Conservation (phyloP, 176 grass and related monocot genomes). For the Carex scoparia region DNA sequence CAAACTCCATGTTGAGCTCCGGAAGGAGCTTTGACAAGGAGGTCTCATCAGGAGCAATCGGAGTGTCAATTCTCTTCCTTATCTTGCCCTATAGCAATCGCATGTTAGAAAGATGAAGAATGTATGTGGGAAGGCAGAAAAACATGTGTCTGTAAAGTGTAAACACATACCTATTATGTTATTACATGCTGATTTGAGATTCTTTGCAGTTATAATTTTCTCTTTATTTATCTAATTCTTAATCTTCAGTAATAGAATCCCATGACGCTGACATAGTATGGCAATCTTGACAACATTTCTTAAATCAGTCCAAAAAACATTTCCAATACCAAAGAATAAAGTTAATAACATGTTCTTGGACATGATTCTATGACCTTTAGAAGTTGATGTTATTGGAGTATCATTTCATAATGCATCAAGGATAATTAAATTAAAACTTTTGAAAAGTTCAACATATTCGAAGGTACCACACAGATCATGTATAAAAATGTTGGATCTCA, state of each 20-base stretch:
- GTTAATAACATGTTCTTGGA: neutral
- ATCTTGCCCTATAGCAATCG: constrained; percentile 65
- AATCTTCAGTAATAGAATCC: neutral
- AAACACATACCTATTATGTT: neutral
- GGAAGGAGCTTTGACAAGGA: constrained; percentile 73
- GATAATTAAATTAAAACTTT: neutral
- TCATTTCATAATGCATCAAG: neutral
- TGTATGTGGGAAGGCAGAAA: no score
- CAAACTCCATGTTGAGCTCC: constrained; percentile 76
- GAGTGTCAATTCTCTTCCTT: constrained; percentile 93
- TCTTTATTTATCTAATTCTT: neutral
- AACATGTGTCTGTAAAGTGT: no score
- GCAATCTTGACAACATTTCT: neutral
- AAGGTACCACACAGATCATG: neutral
- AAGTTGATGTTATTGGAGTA: neutral
- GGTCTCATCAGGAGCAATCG: constrained; percentile 63
- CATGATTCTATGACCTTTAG: neutral
- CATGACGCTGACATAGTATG: neutral
- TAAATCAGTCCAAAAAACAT: neutral
- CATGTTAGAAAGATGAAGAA: no score
- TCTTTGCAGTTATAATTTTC: neutral
- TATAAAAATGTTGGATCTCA: neutral
- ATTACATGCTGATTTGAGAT: neutral
- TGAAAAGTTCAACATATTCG: neutral
- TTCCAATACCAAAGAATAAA: neutral